phyloP scores from a whole-genome alignment of 371 early-diverging fungal genomes.

The Mucor velutinosus region DNA sequence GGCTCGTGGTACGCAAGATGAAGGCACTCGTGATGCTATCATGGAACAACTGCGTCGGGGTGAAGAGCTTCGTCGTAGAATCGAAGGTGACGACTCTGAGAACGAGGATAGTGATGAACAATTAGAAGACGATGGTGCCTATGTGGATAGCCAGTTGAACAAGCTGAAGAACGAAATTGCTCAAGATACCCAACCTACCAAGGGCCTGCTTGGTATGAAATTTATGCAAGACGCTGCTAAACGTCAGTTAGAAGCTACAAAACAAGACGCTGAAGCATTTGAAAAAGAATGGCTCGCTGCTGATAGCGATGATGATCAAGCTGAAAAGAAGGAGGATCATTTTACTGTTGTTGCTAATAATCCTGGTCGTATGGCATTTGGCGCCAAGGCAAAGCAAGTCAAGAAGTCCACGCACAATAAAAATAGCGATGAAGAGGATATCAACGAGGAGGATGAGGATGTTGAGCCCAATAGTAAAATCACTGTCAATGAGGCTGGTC shows the following conservation, averaged over 20 bases:
- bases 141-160: slow-evolving; percentile 38
- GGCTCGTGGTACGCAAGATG: slow-evolving; percentile 67
- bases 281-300: slow-evolving; percentile 46
- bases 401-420: slow-evolving; percentile 2
- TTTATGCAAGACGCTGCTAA: slow-evolving; percentile 91
- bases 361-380: slow-evolving; percentile 67
- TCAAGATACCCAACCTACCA: slow-evolving; percentile 62
- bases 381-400: slow-evolving; percentile 37
- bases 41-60: slow-evolving; percentile 85
- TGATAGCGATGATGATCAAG: slow-evolving; percentile 42
- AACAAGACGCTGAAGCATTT: slow-evolving; percentile 54
- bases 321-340: slow-evolving; percentile 26
- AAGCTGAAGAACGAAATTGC: slow-evolving; percentile 50
- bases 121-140: slow-evolving; percentile 43
- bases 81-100: slow-evolving; percentile 68
- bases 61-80: slow-evolving; percentile 80
- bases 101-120: slow-evolving; percentile 58
- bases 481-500: slow-evolving; percentile 61
- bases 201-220: slow-evolving; percentile 93
- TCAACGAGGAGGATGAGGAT: not conserved
- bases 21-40: slow-evolving; percentile 78
- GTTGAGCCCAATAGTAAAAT: slow-evolving; percentile 6
- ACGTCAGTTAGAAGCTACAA: slow-evolving; percentile 51
- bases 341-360: slow-evolving; percentile 48
- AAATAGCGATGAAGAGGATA: slow-evolving; percentile 1